phyloP scores from a whole-genome alignment of 2,329 filamentous ascomycete genomes.

The Parasarocladium wereldwijsianum region DNA sequence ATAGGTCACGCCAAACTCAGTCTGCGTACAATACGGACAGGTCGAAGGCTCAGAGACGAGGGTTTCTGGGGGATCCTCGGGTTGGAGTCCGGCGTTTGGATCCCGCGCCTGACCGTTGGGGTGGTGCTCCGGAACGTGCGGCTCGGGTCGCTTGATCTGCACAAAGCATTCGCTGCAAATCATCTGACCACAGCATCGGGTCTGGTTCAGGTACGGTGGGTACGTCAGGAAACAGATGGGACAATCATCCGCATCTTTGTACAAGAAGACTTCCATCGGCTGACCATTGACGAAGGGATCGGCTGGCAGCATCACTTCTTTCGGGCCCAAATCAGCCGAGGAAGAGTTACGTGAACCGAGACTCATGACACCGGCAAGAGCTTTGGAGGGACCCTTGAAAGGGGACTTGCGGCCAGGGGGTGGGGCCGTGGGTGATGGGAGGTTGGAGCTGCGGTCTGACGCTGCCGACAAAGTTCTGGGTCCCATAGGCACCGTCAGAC shows the following conservation, averaged over 20 bases:
- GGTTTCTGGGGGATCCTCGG: conserved; percentile 42
- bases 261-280: conserved; percentile 79
- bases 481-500: conserved; percentile 65
- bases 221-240: conserved; percentile 96
- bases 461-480: conserved; percentile 64
- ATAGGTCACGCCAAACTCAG: conserved; percentile 95
- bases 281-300: conserved; percentile 93
- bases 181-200: conserved; percentile 84
- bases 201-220: conserved; percentile 85
- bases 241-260: conserved; percentile 82
- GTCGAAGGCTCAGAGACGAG: conserved; percentile 82
- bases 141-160: conserved; percentile 90
- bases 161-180: conserved; percentile 99
- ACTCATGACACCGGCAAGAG: conserved; percentile 67
- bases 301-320: conserved; percentile 64
- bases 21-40: conserved; percentile 89
- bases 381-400: conserved; percentile 75
- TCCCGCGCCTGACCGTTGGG: conserved; percentile 27
- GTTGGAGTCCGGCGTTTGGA: conserved; percentile 20
- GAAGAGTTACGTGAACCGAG: conserved; percentile 59
- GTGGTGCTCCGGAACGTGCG: conserved; percentile 71
- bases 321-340: conserved; percentile 55
- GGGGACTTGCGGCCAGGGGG: conserved; percentile 26
- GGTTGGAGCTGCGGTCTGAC: conserved; percentile 49
- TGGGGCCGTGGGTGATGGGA: conserved; percentile 32